Evolutionary conservation across 2,329 filamentous ascomycete genomes (phyloP).

Genomic region (Fusarium paranaense): DNA sequence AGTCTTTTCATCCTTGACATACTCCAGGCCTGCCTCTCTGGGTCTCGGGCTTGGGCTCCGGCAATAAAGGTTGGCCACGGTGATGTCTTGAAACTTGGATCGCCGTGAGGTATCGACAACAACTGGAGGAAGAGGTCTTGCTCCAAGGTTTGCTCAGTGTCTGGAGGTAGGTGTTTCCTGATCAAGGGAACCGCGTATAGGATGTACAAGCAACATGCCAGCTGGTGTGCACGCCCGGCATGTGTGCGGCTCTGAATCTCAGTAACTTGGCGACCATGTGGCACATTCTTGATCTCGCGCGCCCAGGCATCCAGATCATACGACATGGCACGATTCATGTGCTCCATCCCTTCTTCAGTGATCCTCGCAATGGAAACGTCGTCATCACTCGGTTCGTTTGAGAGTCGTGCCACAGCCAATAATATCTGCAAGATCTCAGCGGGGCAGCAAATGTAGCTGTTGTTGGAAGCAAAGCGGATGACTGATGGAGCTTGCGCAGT

Average conservation of each 20-base stretch:
- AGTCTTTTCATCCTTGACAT: conserved; percentile 8
- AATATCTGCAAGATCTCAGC: conserved; percentile 12
- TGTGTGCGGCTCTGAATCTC: conserved; percentile 13
- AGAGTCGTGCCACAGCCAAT: conserved; percentile 1
- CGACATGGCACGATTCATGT: conserved; percentile 5
- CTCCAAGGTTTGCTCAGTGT: background rate
- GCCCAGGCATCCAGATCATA: conserved; percentile 14
- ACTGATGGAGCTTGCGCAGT: background rate
- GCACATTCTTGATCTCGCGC: background rate
- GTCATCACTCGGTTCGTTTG: background rate
- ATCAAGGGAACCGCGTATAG: conserved; percentile 1
- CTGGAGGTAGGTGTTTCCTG: background rate
- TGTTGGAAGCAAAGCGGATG: conserved; percentile 12
- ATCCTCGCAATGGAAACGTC: background rate
- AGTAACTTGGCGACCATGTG: conserved; percentile 8
- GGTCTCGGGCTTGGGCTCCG: conserved; percentile 8
- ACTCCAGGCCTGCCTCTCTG: conserved; percentile 1
- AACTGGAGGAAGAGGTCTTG: background rate
- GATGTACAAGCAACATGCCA: conserved; percentile 15
- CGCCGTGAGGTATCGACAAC: background rate
- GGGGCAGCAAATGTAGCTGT: conserved; percentile 17
- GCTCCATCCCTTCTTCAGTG: background rate
- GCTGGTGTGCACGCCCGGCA: conserved; percentile 10
- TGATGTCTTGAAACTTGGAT: conserved; percentile 21
- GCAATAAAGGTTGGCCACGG: conserved; percentile 19